A percentile compares a stretch with the other conserved stretches of the same genome.
These are phyloP conservation scores for Gypsophila paniculata DNA, from an alignment of 179 eudicot genomes.

Conservation along the genomic window DNA sequence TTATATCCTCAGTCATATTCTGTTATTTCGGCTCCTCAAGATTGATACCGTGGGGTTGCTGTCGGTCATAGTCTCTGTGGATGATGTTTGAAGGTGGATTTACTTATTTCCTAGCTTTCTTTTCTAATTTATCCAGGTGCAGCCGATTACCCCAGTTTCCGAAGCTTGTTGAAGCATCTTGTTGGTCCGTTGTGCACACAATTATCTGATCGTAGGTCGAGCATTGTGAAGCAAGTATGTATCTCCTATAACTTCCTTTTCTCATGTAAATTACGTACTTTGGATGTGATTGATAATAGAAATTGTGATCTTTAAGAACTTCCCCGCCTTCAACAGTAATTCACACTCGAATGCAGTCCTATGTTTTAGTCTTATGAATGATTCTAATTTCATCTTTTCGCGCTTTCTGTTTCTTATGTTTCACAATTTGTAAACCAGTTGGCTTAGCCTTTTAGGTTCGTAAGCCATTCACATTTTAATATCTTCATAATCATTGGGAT, in stretches of 20 bases:
- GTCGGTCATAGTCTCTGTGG: conserved; percentile 1
- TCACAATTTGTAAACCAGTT: neutral
- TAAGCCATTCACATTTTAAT: neutral
- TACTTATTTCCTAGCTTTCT: neutral
- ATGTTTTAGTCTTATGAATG: neutral
- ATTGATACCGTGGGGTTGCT: neutral
- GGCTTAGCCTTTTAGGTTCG: neutral
- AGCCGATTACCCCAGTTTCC: conserved; percentile 80
- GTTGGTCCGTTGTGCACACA: conserved; percentile 84
- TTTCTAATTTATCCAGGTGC: conserved; percentile 55
- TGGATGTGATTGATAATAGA: neutral
- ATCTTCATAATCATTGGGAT: neutral
- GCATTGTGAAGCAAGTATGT: conserved; percentile 91
- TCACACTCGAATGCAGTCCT: neutral
- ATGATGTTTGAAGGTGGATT: neutral
- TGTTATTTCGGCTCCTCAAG: neutral
- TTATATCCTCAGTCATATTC: conserved; percentile 1
- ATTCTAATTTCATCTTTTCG: neutral
- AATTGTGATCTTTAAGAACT: neutral
- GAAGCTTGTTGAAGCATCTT: conserved; percentile 87
- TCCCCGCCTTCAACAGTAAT: neutral
- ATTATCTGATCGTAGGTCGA: conserved; percentile 89
- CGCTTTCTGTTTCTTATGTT: neutral
- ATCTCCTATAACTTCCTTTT: neutral
- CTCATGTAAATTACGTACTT: neutral